Conservation (phyloP, 2,329 filamentous ascomycete species). For the Fusarium beomiforme region DNA sequence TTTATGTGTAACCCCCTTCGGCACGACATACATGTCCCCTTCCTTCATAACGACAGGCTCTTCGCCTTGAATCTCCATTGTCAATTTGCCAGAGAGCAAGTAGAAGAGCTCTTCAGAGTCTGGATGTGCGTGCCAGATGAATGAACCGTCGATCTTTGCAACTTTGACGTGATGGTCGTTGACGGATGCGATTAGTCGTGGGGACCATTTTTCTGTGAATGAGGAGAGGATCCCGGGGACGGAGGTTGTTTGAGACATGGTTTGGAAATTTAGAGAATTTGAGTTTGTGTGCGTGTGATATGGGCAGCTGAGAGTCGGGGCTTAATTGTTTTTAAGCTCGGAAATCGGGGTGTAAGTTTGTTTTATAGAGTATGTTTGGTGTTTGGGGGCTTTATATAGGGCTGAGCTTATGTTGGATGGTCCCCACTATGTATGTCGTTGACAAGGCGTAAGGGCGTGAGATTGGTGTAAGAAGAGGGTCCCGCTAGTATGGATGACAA, state of each 20-base stretch:
- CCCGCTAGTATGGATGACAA: not conserved
- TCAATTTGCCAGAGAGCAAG: conserved; percentile 48
- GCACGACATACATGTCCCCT: conserved; percentile 50
- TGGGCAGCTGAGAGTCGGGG: rapidly evolving
- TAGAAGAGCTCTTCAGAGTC: conserved; percentile 56
- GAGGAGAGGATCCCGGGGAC: conserved; percentile 42
- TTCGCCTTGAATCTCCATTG: conserved; percentile 46
- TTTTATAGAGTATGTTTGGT: not conserved
- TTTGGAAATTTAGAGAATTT: not conserved
- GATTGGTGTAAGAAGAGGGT: not conserved
- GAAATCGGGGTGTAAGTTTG: not conserved
- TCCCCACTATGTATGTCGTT: conserved; percentile 12
- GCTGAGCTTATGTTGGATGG: not conserved
- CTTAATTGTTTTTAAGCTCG: no score
- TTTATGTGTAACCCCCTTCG: conserved; percentile 49
- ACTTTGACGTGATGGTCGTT: conserved; percentile 54
- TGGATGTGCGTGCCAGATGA: conserved; percentile 54
- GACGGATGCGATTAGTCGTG: conserved; percentile 46
- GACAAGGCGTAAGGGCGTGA: conserved; percentile 20
- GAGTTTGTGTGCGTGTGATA: not conserved
- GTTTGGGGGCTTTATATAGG: not conserved
- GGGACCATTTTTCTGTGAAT: conserved; percentile 46
- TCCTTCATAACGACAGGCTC: conserved; percentile 43
- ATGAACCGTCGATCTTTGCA: conserved; percentile 51
- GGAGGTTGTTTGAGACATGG: conserved; percentile 35